A percentile compares a stretch with the other conserved stretches of the same genome.
Conservation (phyloP, 257 asterid species). For the Striga asiatica region DNA sequence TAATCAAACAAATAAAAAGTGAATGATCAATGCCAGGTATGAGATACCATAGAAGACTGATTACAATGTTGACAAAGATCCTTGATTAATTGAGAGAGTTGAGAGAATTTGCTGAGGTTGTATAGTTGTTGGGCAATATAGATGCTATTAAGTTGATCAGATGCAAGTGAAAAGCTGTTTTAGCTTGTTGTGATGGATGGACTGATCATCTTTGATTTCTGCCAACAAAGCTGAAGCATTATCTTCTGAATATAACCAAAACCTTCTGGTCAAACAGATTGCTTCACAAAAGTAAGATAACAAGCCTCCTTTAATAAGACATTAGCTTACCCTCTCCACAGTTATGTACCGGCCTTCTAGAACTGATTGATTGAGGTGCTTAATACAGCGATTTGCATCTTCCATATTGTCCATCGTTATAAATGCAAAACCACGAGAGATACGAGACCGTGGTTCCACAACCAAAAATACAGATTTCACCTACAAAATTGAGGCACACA, state of each 20-base stretch:
- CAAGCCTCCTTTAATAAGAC: slow-evolving; percentile 23
- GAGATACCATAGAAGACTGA: slow-evolving; percentile 88
- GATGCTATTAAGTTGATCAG: slow-evolving; percentile 95
- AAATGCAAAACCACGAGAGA: slow-evolving; percentile 96
- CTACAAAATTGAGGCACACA: slow-evolving; percentile 22
- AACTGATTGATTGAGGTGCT: slow-evolving; percentile 87
- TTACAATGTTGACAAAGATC: slow-evolving; percentile 90
- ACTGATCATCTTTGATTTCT: slow-evolving; percentile 95
- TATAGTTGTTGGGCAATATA: slow-evolving; percentile 87
- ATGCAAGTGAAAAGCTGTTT: slow-evolving; percentile 90
- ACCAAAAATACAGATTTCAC: slow-evolving; percentile 81
- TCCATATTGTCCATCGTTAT: slow-evolving; percentile 70
- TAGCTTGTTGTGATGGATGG: slow-evolving; percentile 94
- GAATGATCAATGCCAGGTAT: slow-evolving; percentile 44
- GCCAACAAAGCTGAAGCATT: slow-evolving; percentile 92
- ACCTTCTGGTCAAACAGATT: slow-evolving; percentile 80
- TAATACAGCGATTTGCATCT: slow-evolving; percentile 85
- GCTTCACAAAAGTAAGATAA: slow-evolving; percentile 32
- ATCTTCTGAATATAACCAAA: slow-evolving; percentile 95
- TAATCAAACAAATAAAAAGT: slow-evolving; percentile 14
- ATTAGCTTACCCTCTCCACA: slow-evolving; percentile 75
- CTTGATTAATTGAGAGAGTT: slow-evolving; percentile 86
- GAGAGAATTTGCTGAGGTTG: slow-evolving; percentile 88
- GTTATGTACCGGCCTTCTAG: slow-evolving; percentile 93
- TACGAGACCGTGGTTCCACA: slow-evolving; percentile 84